Evolutionary conservation across 2,329 filamentous ascomycete genomes (phyloP).

Genomic region (Xylaria sp.): DNA sequence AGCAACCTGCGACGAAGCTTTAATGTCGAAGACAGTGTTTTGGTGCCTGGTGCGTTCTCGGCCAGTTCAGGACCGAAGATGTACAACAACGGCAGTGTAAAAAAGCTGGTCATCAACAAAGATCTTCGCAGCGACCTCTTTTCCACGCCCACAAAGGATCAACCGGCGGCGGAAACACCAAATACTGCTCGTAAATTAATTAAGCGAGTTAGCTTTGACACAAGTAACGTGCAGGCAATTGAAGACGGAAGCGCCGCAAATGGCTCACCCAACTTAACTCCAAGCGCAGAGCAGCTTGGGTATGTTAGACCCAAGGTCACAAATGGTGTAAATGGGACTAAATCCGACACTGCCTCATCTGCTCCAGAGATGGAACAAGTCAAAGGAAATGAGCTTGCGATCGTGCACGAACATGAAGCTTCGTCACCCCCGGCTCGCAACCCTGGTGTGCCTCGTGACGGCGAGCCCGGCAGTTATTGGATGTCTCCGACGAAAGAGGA

Average conservation of each 20-base stretch:
- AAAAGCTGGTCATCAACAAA: conserved; percentile 92
- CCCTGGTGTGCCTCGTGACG: conserved; percentile 51
- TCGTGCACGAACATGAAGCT: conserved; percentile 77
- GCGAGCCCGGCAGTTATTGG: conserved; percentile 82
- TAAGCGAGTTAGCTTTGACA: conserved; percentile 94
- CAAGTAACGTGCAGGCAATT: conserved; percentile 62
- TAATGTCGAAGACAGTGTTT: conserved; percentile 84
- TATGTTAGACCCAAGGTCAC: conserved; percentile 64
- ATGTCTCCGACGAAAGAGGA: conserved; percentile 81
- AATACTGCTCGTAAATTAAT: conserved; percentile 67
- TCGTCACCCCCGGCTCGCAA: conserved; percentile 50
- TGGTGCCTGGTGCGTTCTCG: conserved; percentile 86
- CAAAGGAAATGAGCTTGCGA: conserved; percentile 78
- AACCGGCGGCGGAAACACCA: conserved; percentile 53
- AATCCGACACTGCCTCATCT: conserved; percentile 51
- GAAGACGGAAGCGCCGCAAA: conserved; percentile 59
- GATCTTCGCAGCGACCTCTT: conserved; percentile 80
- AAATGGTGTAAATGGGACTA: conserved; percentile 58
- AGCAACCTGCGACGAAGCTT: conserved; percentile 86
- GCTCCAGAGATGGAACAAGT: conserved; percentile 75
- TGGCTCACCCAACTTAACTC: conserved; percentile 57
- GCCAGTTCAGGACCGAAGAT: conserved; percentile 71
- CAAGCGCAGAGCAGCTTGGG: conserved; percentile 67
- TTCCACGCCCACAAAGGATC: conserved; percentile 67
- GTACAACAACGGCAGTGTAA: conserved; percentile 77